These are phyloP conservation scores for Curvularia spicifera DNA, from an alignment of 2,329 filamentous ascomycete genomes.

Conservation along the genomic window DNA sequence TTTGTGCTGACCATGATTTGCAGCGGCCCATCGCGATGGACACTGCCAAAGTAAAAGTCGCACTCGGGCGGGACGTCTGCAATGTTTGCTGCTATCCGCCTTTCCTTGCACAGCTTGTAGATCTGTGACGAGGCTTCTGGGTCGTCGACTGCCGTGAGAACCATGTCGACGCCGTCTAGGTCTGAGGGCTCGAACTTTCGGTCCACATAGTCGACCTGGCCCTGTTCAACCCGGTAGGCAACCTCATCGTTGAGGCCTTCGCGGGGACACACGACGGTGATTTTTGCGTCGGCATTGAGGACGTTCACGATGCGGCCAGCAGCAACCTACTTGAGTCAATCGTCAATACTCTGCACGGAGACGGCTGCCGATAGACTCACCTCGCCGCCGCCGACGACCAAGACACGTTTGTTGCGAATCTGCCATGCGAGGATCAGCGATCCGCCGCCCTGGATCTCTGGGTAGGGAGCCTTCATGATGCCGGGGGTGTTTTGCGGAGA, in stretches of 20 bases:
- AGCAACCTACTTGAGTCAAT: constrained; percentile 72
- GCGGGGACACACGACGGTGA: constrained; percentile 82
- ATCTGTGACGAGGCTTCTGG: constrained; percentile 87
- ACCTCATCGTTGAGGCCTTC: constrained; percentile 88
- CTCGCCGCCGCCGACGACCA: constrained; percentile 96
- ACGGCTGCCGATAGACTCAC: constrained; percentile 58
- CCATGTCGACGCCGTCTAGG: constrained; percentile 82
- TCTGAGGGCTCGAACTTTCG: constrained; percentile 86
- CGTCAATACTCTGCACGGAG: constrained; percentile 31
- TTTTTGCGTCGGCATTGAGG: constrained; percentile 90
- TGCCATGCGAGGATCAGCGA: constrained; percentile 97
- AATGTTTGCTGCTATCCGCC: constrained; percentile 87
- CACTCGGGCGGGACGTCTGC: constrained; percentile 96
- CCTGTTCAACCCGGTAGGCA: constrained; percentile 74
- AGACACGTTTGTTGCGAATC: constrained; percentile 81
- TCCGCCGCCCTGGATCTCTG: constrained; percentile 84
- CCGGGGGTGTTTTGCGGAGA: constrained; percentile 23
- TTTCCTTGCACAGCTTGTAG: constrained; percentile 91
- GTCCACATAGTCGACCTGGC: constrained; percentile 80
- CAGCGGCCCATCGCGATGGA: constrained; percentile 91
- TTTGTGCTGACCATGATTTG: constrained; percentile 99
- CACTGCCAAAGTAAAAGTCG: constrained; percentile 97
- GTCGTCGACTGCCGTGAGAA: constrained; percentile 91
- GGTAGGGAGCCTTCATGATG: constrained; percentile 66
- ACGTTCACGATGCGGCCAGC: constrained; percentile 92